Percentiles rank a stretch among this genome's conserved stretches.
phyloP scores from a whole-genome alignment of 805 yeast species.

The Candida michaelii region DNA sequence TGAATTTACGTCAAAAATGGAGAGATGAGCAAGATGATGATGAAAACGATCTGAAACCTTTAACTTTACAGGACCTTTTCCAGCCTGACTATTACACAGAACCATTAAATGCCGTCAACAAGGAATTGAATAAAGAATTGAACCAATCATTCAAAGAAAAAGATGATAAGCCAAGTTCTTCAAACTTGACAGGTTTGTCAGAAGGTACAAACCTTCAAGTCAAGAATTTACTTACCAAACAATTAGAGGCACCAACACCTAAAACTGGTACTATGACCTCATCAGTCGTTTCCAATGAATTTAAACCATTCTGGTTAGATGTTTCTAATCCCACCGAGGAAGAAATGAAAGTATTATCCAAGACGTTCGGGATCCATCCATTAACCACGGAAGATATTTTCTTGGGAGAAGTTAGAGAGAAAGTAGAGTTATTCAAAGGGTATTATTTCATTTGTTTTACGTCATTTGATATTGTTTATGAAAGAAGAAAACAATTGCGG shows the following conservation, averaged over 20 bases:
- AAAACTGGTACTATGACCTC: conserved; percentile 12
- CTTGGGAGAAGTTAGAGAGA: conserved; percentile 91
- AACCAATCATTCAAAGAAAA: not conserved
- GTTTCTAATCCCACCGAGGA: conserved; percentile 92
- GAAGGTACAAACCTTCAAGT: conserved; percentile 2
- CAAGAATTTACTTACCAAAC: conserved; percentile 2
- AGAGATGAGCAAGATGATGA: conserved; percentile 12
- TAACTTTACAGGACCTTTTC: conserved; percentile 24
- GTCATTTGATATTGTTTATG: conserved; percentile 65
- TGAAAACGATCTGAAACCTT: conserved; percentile 4
- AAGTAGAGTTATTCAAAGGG: conserved; percentile 87
- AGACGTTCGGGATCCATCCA: conserved; percentile 94
- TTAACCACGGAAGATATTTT: conserved; percentile 94
- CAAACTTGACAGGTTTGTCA: not conserved
- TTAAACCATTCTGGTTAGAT: conserved; percentile 74
- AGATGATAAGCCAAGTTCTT: not conserved
- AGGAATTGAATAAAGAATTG: not conserved
- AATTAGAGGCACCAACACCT: conserved; percentile 7
- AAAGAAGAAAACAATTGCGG: conserved; percentile 54
- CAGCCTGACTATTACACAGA: conserved; percentile 21
- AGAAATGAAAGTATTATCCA: conserved; percentile 88
- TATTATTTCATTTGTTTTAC: conserved; percentile 89
- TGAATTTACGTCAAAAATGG: conserved; percentile 17
- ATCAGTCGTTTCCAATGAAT: not conserved
- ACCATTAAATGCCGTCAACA: not conserved